These are phyloP conservation scores for Nemophila menziesii DNA, from an alignment of 257 asterid genomes.

Conservation along the genomic window DNA sequence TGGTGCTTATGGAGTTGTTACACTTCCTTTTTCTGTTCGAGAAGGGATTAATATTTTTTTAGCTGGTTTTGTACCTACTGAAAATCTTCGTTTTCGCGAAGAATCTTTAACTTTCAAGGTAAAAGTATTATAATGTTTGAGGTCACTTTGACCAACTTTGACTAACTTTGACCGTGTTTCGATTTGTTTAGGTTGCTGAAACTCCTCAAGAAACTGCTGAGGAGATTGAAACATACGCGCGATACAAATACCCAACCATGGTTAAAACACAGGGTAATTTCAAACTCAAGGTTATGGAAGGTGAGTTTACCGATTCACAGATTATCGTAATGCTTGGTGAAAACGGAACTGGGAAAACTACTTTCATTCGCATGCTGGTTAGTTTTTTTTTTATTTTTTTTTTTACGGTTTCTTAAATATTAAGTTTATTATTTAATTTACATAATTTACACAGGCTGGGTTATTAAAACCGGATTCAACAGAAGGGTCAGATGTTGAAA, in stretches of 20 bases:
- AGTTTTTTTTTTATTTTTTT: conserved; percentile 2
- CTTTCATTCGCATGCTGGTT: conserved; percentile 96
- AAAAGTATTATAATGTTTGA: conserved; percentile 7
- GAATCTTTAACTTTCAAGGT: conserved; percentile 90
- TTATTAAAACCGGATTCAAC: conserved; percentile 71
- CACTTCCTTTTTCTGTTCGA: conserved; percentile 93
- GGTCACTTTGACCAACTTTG: not conserved
- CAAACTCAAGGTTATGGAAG: conserved; percentile 81
- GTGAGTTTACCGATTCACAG: conserved; percentile 97
- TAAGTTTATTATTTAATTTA: conserved; percentile 4
- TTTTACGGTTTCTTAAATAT: conserved; percentile 4
- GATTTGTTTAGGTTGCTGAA: conserved; percentile 67
- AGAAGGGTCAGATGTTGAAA: conserved; percentile 67
- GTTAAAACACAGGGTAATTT: conserved; percentile 84
- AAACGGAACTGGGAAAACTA: conserved; percentile 96
- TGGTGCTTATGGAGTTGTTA: conserved; percentile 94
- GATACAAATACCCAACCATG: conserved; percentile 89
- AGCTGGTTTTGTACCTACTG: conserved; percentile 95
- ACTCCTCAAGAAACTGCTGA: conserved; percentile 87
- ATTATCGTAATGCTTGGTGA: conserved; percentile 98
- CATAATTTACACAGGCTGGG: conserved; percentile 53
- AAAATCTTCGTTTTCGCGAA: conserved; percentile 82
- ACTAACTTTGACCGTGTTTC: not conserved
- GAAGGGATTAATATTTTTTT: conserved; percentile 92
- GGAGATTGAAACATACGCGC: conserved; percentile 78